These are phyloP conservation scores for Psilocybe cubensis DNA, from an alignment of 768 basidiomycete species.

Conservation along the genomic window DNA sequence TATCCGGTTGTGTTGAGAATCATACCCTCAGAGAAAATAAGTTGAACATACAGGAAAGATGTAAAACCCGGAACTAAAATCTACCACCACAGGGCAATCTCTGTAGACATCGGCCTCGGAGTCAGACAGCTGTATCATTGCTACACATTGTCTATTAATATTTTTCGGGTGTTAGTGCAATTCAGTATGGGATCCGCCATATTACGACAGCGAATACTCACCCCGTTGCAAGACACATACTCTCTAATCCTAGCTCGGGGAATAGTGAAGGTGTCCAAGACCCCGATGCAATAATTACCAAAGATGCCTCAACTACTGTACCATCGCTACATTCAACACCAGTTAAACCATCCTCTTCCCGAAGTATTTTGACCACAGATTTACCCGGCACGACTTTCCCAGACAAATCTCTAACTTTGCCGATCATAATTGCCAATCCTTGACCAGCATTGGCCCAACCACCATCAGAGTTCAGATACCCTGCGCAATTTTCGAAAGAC, in stretches of 20 bases:
- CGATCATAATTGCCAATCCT: slow-evolving; percentile 59
- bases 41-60: slow-evolving; percentile 69
- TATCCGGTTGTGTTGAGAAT: not conserved
- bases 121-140: slow-evolving; percentile 70
- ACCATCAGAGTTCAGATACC: slow-evolving; percentile 75
- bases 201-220: slow-evolving; percentile 32
- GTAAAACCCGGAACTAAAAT: slow-evolving; percentile 79
- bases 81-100: slow-evolving; percentile 68
- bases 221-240: slow-evolving; percentile 80
- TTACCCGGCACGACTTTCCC: slow-evolving; percentile 64
- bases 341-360: slow-evolving; percentile 40
- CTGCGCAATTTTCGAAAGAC: slow-evolving; percentile 40
- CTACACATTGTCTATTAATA: slow-evolving; percentile 83
- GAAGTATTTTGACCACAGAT: slow-evolving; percentile 54
- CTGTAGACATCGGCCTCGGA: slow-evolving; percentile 70
- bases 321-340: slow-evolving; percentile 73
- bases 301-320: slow-evolving; percentile 51
- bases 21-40: not conserved
- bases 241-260: slow-evolving; percentile 54
- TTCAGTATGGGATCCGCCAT: not conserved
- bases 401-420: slow-evolving; percentile 58
- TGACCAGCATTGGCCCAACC: slow-evolving; percentile 87
- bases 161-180: not conserved
- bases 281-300: slow-evolving; percentile 75
- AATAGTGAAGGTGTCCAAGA: slow-evolving; percentile 88